phyloP scores from a whole-genome alignment of 148 eudicot genomes.

The Fagopyrum tataricum region DNA sequence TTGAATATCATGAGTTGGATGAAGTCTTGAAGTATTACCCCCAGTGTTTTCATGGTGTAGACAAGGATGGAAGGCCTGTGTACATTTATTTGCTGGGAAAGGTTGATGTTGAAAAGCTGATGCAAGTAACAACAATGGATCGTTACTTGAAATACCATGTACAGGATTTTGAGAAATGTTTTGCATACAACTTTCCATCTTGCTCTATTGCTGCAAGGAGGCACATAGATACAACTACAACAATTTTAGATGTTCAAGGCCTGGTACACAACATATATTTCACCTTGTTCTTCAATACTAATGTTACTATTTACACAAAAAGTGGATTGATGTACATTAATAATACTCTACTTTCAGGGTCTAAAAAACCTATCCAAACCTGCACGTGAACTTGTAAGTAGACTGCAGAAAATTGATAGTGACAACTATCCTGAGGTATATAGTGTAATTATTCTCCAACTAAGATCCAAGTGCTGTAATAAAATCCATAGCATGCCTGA shows the following conservation, averaged over 20 bases:
- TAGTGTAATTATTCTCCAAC: background rate
- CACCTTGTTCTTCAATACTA: background rate
- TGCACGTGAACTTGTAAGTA: slow-evolving; percentile 68
- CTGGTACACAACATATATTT: slow-evolving; percentile 39
- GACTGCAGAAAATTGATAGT: slow-evolving; percentile 73
- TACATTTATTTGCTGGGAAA: slow-evolving; percentile 76
- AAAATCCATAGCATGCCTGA: background rate
- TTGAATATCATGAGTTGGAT: slow-evolving; percentile 61
- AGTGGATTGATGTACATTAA: background rate
- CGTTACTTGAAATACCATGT: slow-evolving; percentile 77
- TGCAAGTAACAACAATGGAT: slow-evolving; percentile 79
- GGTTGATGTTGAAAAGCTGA: slow-evolving; percentile 60
- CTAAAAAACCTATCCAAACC: slow-evolving; percentile 57
- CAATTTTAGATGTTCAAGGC: slow-evolving; percentile 89
- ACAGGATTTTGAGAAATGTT: slow-evolving; percentile 69
- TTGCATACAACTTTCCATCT: slow-evolving; percentile 70
- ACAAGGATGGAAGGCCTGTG: slow-evolving; percentile 84
- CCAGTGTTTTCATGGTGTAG: slow-evolving; percentile 87
- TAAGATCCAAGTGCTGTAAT: background rate
- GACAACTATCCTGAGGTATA: slow-evolving; percentile 89
- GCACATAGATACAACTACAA: slow-evolving; percentile 72
- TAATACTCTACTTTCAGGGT: slow-evolving; percentile 41
- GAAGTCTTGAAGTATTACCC: slow-evolving; percentile 69
- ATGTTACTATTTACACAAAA: background rate
- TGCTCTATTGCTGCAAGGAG: slow-evolving; percentile 77